Evolutionary conservation across 2,329 filamentous ascomycete genomes (phyloP), one percentile per base, ranked within the genome.

Genomic region (Cercospora sojina): DNA sequence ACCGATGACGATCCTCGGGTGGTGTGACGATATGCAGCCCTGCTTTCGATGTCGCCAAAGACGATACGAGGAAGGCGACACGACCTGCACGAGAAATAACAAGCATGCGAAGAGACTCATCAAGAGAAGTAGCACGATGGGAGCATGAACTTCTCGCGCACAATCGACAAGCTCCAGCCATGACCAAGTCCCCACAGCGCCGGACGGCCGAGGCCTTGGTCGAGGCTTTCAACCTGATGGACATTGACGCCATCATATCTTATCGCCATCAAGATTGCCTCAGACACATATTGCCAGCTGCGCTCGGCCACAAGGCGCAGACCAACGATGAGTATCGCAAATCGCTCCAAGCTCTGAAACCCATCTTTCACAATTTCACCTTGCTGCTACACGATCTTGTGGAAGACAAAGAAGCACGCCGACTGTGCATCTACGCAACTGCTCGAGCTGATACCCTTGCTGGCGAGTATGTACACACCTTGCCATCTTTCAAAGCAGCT

Each of bases 371-470:
- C 18, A 74, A 74, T 29, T 79, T 78, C 65, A 59, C 68, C 4
- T 64, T 78, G 29, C 71, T 62, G 8, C 68, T 77, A 20, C 70
- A 75, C 35, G 77, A 79, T 59, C 55, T 76, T 1, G 62, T 79
- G 29, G 77, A 79, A 61, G 77, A 77, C 29, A 47, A 1, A 55
- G 59, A 70, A 5, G 64, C 68, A 10, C 65, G 67, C 38, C 72
- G 72, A 49, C 76, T 79, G 27, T 73, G 75, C 53, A 74, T 78
- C 72, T 78, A 72, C 56, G 62, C 78, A 5, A 73, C 58, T n/a
- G 77, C 77, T 6, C 59, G 68, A 32, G 77, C 76, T 3, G 73
- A 78, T 27, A 79, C 74, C 4, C 63, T 70, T 1, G 69, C 74
- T 5, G 66, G 67, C 55, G 61, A 70, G 60, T 69, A 69, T 66